Percentiles rank a stretch among this genome's conserved stretches.
phyloP scores from a whole-genome alignment of 2,329 filamentous ascomycete genomes.

The Talaromyces sp. region DNA sequence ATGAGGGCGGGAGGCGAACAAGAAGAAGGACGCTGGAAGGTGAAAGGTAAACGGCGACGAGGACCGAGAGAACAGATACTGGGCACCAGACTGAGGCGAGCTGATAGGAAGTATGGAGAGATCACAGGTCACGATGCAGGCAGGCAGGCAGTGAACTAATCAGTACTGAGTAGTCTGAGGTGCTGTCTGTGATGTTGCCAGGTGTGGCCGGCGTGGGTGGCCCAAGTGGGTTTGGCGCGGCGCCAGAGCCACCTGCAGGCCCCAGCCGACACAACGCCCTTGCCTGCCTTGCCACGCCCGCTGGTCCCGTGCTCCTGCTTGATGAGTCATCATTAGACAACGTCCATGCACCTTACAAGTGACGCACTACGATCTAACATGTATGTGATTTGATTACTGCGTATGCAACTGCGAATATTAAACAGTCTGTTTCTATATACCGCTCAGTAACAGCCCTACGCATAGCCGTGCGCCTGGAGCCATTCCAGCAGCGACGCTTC shows the following conservation, averaged over 20 bases:
- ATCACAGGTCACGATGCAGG: neutral
- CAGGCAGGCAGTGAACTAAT: neutral
- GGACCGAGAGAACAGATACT: neutral
- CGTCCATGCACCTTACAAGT: too few species aligned
- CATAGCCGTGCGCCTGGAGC: constrained; percentile 60
- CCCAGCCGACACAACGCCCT: constrained; percentile 2
- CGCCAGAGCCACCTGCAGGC: constrained; percentile 6
- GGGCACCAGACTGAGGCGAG: neutral
- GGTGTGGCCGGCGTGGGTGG: constrained; percentile 20
- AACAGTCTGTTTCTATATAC: neutral
- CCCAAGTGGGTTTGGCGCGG: constrained; percentile 7
- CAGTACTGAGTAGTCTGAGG: neutral
- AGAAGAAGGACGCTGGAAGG: neutral
- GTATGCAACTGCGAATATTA: too few species aligned
- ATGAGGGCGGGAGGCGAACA: neutral
- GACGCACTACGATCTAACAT: too few species aligned
- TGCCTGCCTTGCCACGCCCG: neutral
- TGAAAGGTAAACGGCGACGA: neutral
- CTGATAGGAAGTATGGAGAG: neutral
- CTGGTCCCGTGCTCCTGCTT: neutral
- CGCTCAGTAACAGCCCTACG: constrained; percentile 21
- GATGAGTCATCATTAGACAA: neutral
- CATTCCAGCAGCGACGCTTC: constrained; percentile 68
- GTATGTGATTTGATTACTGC: too few species aligned
- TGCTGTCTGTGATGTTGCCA: constrained; percentile 17